Evolutionary conservation across 2,329 filamentous ascomycete genomes (phyloP).

Genomic region (Beauveria sp.): DNA sequence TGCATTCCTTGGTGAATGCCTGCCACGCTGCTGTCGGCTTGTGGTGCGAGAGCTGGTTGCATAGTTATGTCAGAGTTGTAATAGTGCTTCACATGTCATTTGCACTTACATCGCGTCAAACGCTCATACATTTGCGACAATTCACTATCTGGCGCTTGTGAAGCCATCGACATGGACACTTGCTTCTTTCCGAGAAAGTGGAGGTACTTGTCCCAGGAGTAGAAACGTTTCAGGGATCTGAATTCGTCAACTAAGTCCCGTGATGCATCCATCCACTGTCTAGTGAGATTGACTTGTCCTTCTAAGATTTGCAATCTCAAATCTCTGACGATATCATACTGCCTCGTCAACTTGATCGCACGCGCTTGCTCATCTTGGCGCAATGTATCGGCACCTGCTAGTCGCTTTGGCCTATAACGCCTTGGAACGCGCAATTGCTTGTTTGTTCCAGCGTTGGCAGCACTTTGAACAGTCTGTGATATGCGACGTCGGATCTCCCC

Average conservation of each 20-base stretch:
- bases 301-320: constrained; percentile 34
- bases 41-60: constrained; percentile 25
- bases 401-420: constrained; percentile 37
- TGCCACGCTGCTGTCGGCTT: constrained; percentile 16
- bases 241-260: constrained; percentile 56
- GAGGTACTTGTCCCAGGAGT: constrained; percentile 59
- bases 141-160: constrained; percentile 30
- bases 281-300: constrained; percentile 35
- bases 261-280: constrained; percentile 51
- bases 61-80: not conserved
- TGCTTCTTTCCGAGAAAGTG: constrained; percentile 41
- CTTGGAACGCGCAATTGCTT: constrained; percentile 21
- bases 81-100: not conserved
- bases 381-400: constrained; percentile 37
- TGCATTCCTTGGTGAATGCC: constrained; percentile 35
- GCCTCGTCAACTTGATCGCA: constrained; percentile 29
- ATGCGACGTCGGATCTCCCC: not conserved
- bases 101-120: constrained; percentile 42
- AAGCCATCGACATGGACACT: constrained; percentile 15
- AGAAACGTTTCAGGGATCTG: constrained; percentile 54
- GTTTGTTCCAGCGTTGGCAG: not conserved
- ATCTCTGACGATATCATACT: constrained; percentile 37
- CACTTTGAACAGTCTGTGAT: not conserved
- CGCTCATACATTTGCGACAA: constrained; percentile 49
- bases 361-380: constrained; percentile 36